Base-by-base conservation (phyloP, 768 basidiomycete genomes). In the Xerocomellus amylosporus region DNA sequence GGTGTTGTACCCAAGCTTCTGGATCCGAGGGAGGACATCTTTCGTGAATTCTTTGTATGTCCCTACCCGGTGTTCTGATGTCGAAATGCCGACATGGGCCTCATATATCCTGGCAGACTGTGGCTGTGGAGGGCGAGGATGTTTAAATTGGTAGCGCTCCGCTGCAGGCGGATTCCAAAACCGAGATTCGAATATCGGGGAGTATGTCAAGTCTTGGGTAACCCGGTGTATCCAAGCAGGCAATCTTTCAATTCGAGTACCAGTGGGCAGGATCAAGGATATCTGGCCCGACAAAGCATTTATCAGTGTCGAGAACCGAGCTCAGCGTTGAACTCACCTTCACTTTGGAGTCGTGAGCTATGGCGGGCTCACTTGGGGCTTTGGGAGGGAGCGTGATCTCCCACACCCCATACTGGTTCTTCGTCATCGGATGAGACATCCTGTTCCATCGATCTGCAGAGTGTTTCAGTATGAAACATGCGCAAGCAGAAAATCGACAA, bases 41-140 rank as follows among this genome's bases (percentile, higher is more conserved):
- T 74, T 72, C 26, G 93, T 95, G 64, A 99, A 99, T 72, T 98
- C 97, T 68, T 88, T 93, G 80, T 98, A 99, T 3, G 90, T 90
- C 13, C 94, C 97, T 28, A 98, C 91, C 53, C 91, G 79, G 42
- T 78, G 76, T 64, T 98, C 95, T 3, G 87, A 68, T 14, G 93
- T 90, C 14, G 97, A 96, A 55, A 98, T 98, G 8, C 97, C 97
- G 59, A 98, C 94, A 66, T 99, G 97, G 0, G 95, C 97, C 68
- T 99, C 97, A 66, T 99, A 99, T 54, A 99, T 94, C 59, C 87
- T 86, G 41, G 85, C 68, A 34, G 85, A 79, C 17, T 74, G 74
- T 13, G 88, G 86, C 54, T 84, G 82, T 0, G 81, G 77, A 12
- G 91, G 92, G 10, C 82, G 78, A 42, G 79, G 55, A 68, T 98